These are phyloP conservation scores for Aspergillus thermomutatus DNA, from an alignment of 2,329 filamentous ascomycete species.

Conservation along the genomic window DNA sequence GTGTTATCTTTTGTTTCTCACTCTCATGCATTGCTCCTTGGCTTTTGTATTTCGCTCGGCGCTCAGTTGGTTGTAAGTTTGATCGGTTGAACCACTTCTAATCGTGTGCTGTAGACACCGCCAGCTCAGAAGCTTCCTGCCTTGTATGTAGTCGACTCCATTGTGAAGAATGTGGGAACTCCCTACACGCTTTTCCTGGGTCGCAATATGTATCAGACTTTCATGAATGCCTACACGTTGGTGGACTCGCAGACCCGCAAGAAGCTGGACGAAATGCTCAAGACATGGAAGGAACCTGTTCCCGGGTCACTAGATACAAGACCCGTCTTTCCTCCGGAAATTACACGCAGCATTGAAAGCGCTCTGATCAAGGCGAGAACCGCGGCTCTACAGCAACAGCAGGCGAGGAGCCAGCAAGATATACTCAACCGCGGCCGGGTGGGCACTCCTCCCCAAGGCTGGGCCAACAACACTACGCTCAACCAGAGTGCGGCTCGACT, in stretches of 20 bases:
- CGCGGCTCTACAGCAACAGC: slow-evolving; percentile 48
- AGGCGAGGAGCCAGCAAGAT: slow-evolving; percentile 54
- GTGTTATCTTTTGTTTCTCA: slow-evolving; percentile 36
- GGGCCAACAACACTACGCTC: slow-evolving; percentile 72
- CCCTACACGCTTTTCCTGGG: slow-evolving; percentile 96
- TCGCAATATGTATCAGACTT: slow-evolving; percentile 85
- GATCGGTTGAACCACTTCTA: slow-evolving; percentile 28
- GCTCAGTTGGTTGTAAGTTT: slow-evolving; percentile 19
- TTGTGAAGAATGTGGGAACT: slow-evolving; percentile 97
- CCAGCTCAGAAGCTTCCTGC: slow-evolving; percentile 88
- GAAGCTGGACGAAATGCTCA: slow-evolving; percentile 95
- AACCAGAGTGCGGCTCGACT: slow-evolving; percentile 51
- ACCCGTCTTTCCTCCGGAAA: slow-evolving; percentile 84
- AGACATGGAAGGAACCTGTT: slow-evolving; percentile 96
- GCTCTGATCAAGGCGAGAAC: slow-evolving; percentile 80
- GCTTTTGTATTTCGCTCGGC: slow-evolving; percentile 10
- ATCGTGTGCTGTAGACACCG: slow-evolving; percentile 62
- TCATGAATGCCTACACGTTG: slow-evolving; percentile 92
- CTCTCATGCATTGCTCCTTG: slow-evolving; percentile 8
- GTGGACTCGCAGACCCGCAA: slow-evolving; percentile 78
- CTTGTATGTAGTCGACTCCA: slow-evolving; percentile 96
- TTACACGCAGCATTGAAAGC: slow-evolving; percentile 88
- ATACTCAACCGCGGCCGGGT: slow-evolving; percentile 51
- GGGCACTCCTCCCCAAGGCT: slow-evolving; percentile 54
- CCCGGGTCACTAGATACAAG: slow-evolving; percentile 89